Evolutionary conservation across 768 basidiomycete species (phyloP), one percentile per base, ranked within the genome.

Genomic region (Paxillus ammoniavirescens): DNA sequence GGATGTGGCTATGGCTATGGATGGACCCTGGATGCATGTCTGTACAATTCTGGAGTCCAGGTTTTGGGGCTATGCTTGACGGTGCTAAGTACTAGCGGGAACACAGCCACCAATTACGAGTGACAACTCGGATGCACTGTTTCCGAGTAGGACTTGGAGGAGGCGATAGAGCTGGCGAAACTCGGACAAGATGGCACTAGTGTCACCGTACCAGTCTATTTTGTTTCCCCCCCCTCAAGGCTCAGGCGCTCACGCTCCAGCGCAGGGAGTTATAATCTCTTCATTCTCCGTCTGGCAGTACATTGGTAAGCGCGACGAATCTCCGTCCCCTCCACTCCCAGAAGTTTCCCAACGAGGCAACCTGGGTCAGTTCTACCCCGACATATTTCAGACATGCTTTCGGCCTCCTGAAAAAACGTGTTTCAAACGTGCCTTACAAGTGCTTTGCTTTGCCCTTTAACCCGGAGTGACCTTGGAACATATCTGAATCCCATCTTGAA

Each of bases 341-440:
- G 51, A 57, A 55, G 37, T 49, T 58, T 52, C 61, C 63, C 55
- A 65, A 58, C 58, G 40, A 57, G 56, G 51, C 43, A 62, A 26
- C 26, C 26, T 26, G 26, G 49, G 58, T 59, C 54, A 31, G 62
- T 61, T 45, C 33, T 57, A 37, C 50, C 35, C 36, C 38, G 50
- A 62, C 56, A 67, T 62, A 57, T 57, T 53, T 5, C 47, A 52
- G 55, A 49, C 59, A 51, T 53, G 54, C 47, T 38, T 49, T 33
- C 42, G 38, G 45, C 51, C 47, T 57, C 49, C 54, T 54, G 35
- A 54, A 47, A 26, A 58, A 69, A 71, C 69, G 67, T 71, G 67
- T 69, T 57, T 9, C 53, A 51, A 59, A 40, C 69, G 65, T 69
- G 67, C 49, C 35, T 57, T 35, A 37, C 48, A 65, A 51, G 13